A percentile compares a stretch with the other conserved stretches of the same genome.
phyloP scores from a whole-genome alignment of 208 protist genomes.

The Phytomonas francai region DNA sequence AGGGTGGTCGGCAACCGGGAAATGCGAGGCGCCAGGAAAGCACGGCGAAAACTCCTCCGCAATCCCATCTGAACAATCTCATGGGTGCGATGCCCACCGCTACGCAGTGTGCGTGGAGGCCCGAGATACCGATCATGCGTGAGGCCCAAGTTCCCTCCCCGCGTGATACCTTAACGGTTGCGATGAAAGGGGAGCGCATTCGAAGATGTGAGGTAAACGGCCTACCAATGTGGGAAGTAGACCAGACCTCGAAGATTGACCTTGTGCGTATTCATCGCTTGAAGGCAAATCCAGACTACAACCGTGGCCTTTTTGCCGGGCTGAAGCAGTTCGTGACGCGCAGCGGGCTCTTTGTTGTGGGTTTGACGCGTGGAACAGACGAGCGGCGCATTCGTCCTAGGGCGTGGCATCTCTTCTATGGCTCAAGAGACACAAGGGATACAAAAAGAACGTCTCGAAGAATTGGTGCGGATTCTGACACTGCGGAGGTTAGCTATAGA shows the following conservation, averaged over 20 bases:
- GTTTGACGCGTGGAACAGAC: slow-evolving; percentile 7
- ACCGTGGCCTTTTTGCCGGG: slow-evolving; percentile 51
- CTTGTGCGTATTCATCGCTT: slow-evolving; percentile 44
- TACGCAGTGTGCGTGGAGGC: neutral
- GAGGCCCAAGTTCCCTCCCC: neutral
- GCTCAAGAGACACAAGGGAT: neutral
- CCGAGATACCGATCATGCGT: neutral
- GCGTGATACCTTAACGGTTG: neutral
- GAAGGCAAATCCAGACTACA: slow-evolving; percentile 39
- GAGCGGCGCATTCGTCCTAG: neutral
- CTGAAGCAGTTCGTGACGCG: slow-evolving; percentile 27
- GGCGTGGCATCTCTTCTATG: neutral
- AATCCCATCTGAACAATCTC: neutral
- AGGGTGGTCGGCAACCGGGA: neutral
- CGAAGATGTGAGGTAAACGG: neutral
- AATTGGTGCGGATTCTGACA: neutral
- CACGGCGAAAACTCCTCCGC: no score
- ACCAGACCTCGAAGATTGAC: slow-evolving; percentile 17
- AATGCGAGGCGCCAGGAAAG: neutral
- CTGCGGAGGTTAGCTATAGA: neutral
- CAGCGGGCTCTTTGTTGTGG: slow-evolving; percentile 35
- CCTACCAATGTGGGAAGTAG: neutral
- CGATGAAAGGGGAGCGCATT: neutral
- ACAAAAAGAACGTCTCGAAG: neutral
- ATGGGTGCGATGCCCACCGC: neutral